Base-by-base conservation (phyloP, 2,329 filamentous ascomycete species). In the Xylariaceae sp. region DNA sequence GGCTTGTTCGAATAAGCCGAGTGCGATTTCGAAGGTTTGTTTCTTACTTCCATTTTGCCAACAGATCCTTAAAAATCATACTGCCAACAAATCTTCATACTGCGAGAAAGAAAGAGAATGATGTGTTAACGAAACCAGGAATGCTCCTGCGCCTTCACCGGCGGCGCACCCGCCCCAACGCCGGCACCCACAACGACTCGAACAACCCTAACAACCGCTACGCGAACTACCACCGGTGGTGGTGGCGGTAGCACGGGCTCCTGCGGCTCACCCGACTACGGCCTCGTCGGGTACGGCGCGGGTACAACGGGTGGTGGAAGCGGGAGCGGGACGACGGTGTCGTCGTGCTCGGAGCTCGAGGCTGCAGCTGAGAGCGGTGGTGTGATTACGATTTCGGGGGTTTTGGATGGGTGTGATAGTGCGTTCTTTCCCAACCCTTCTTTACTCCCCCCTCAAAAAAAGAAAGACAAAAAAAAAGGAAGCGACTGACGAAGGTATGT, bases 361-460 rank as follows among this genome's bases (percentile, higher is more conserved):
- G 64, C 70, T 11, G 76, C 76, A 47, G 72, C 74, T 45, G 64
- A 67, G 6, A 67, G 66, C 15, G 73, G 76, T 13, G 74, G 74
- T 48, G 78, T 82, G 50, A 74, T 81, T 58, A 74, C 75, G 58
- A 70, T 82, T 64, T 75, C 74, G 13, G 78, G 79, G 23, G 73
- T 73, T 44, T 74, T 81, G 57, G 70, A 69, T 45, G 75, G 74
- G 51, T 74, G 72, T 51, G 75, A 69, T 39, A 73, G 60, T 62
- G 17, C 45, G 60, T 58, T 44, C 15, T 8, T 37, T 17, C n/a
- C 23, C 2, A 23, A 23, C 2, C 2, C 23, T 2, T 23, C 23
- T 4, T 4, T 2, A 23, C 23, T 23, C 23, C 23, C 23, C 23
- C 23, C 2, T 4, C 23, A 23, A 2, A 23, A 23, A 23, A 23